Percentiles rank a stretch among this genome's conserved stretches.
Conservation (phyloP, 148 eudicot species). For the Linanthus parryae region DNA sequence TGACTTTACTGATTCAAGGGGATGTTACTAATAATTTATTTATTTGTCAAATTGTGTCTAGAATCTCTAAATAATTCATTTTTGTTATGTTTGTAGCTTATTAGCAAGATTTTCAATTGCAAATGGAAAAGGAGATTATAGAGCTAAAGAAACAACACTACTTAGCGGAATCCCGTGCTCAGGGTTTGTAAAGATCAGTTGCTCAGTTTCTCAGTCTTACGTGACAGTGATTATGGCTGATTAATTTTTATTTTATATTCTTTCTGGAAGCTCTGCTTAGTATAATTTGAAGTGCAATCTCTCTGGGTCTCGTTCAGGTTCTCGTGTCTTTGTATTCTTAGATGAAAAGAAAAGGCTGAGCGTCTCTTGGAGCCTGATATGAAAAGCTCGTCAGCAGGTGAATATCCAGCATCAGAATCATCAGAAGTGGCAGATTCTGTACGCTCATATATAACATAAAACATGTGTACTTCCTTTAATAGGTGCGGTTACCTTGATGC, state of each 20-base stretch:
- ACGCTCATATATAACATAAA: conserved; percentile 35
- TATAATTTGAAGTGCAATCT: conserved; percentile 3
- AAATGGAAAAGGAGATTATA: conserved; percentile 88
- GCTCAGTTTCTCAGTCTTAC: conserved; percentile 16
- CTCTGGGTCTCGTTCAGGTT: conserved; percentile 3
- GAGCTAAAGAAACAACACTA: conserved; percentile 74
- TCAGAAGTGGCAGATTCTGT: conserved; percentile 61
- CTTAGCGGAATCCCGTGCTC: conserved; percentile 59
- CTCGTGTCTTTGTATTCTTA: neutral
- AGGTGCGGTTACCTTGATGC: conserved; percentile 19
- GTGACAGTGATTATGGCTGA: conserved; percentile 33
- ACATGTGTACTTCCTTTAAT: conserved; percentile 32
- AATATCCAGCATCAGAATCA: conserved; percentile 47
- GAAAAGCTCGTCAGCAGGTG: conserved; percentile 42
- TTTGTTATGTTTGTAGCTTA: too few species aligned
- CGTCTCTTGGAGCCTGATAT: conserved; percentile 20
- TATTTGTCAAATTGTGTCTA: too few species aligned
- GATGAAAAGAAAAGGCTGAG: conserved; percentile 17
- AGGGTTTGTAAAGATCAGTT: conserved; percentile 47
- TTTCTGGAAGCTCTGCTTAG: neutral
- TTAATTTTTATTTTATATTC: neutral
- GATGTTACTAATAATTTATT: too few species aligned
- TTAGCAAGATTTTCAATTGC: conserved; percentile 17
- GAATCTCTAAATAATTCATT: too few species aligned
- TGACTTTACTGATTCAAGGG: too few species aligned